Evolutionary conservation across 441 rosid genomes (phyloP).

Genomic region (Metrosideros polymorpha): DNA sequence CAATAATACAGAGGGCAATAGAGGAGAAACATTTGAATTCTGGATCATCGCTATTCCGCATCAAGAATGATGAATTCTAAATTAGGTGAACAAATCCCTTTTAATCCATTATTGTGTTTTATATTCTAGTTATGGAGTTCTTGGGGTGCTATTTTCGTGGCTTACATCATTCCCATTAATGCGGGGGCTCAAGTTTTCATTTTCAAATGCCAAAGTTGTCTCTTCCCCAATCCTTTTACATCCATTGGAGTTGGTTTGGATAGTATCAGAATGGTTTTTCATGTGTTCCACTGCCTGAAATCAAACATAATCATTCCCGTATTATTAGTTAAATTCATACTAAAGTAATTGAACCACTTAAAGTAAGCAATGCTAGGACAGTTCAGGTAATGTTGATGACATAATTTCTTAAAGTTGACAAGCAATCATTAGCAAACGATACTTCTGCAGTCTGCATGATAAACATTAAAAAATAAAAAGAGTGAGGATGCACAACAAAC

Average conservation of each 20-base stretch:
- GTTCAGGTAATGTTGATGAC: not conserved
- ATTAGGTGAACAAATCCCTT: no score
- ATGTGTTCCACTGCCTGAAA: slow-evolving; percentile 47
- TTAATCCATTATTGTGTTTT: no score
- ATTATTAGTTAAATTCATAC: not conserved
- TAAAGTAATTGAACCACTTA: not conserved
- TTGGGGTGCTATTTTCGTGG: no score
- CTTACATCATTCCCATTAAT: slow-evolving; percentile 33
- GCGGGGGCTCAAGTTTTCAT: slow-evolving; percentile 25
- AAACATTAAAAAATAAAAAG: no score
- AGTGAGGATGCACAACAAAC: no score
- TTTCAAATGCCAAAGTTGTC: slow-evolving; percentile 25
- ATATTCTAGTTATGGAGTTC: no score
- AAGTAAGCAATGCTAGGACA: not conserved
- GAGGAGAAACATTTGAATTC: no score
- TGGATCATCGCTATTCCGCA: no score
- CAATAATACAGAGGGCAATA: no score
- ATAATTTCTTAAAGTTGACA: not conserved
- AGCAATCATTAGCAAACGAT: not conserved
- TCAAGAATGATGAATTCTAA: no score
- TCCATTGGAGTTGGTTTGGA: slow-evolving; percentile 14
- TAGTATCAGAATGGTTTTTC: slow-evolving; percentile 23
- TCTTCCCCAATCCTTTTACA: slow-evolving; percentile 48
- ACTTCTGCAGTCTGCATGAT: not conserved
- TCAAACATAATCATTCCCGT: not conserved